Conservation (phyloP, 176 grass and related monocot species). For the Canna indica region DNA sequence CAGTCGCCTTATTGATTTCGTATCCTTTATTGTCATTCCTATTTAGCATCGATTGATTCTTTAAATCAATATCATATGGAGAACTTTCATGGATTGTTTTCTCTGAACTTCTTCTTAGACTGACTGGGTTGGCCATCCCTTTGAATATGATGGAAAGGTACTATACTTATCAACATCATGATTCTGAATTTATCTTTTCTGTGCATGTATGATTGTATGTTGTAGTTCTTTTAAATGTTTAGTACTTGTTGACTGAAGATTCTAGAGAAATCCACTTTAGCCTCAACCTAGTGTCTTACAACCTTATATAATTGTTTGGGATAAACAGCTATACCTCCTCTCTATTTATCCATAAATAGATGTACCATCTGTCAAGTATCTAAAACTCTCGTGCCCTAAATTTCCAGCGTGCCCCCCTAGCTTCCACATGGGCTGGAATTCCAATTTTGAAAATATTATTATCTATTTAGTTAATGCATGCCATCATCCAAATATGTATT, state of each 20-base stretch:
- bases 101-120: slow-evolving; percentile 58
- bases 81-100: slow-evolving; percentile 34
- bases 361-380: too few species aligned
- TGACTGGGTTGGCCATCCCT: slow-evolving; percentile 42
- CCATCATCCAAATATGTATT: too few species aligned
- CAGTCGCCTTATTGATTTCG: slow-evolving; percentile 85
- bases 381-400: too few species aligned
- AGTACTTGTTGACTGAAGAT: neutral
- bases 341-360: too few species aligned
- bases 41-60: neutral
- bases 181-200: neutral
- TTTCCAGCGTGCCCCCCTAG: too few species aligned
- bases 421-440: too few species aligned
- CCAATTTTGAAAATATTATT: too few species aligned
- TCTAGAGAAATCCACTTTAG: neutral
- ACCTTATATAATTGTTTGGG: neutral
- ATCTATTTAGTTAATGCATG: too few species aligned
- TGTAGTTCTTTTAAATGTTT: too few species aligned
- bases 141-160: slow-evolving; percentile 73
- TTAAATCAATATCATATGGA: slow-evolving; percentile 9
- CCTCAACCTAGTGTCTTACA: neutral
- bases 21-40: slow-evolving; percentile 48
- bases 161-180: slow-evolving; percentile 12
- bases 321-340: too few species aligned
- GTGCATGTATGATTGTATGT: neutral